These are phyloP conservation scores for Nothomitra cinnamomea DNA, from an alignment of 2,329 filamentous ascomycete species.

Conservation along the genomic window DNA sequence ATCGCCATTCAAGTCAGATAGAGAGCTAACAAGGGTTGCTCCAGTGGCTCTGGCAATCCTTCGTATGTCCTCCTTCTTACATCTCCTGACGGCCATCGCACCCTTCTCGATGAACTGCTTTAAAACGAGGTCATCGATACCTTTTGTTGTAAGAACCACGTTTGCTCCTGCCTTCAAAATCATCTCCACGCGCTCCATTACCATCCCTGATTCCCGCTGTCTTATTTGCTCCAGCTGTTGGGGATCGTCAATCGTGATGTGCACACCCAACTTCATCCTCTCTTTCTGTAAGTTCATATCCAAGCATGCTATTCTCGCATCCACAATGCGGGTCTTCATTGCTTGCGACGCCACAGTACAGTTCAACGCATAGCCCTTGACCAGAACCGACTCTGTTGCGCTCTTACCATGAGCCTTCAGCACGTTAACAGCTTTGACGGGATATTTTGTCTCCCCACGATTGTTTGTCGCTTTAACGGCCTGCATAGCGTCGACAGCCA, in stretches of 20 bases:
- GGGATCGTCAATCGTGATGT: conserved; percentile 95
- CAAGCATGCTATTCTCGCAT: conserved; percentile 91
- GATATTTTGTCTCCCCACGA: conserved; percentile 83
- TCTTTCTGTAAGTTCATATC: conserved; percentile 99
- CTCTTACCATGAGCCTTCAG: conserved; percentile 97
- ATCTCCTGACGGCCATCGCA: conserved; percentile 87
- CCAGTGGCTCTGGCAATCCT: conserved; percentile 93
- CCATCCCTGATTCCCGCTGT: conserved; percentile 78
- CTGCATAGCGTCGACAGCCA: conserved; percentile 93
- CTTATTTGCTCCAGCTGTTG: conserved; percentile 96
- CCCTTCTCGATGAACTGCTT: conserved; percentile 92
- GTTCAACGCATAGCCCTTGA: conserved; percentile 95
- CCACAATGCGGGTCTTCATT: conserved; percentile 81
- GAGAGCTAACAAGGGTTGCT: conserved; percentile 76
- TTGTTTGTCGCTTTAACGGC: conserved; percentile 89
- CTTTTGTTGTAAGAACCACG: conserved; percentile 92
- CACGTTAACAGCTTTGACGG: conserved; percentile 97
- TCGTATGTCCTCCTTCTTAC: conserved; percentile 95
- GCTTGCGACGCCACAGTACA: conserved; percentile 97
- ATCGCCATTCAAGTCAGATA: conserved; percentile 94
- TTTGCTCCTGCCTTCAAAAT: conserved; percentile 96
- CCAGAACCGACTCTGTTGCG: conserved; percentile 66
- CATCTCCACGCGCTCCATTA: conserved; percentile 88
- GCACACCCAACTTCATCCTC: conserved; percentile 96
- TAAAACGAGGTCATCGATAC: conserved; percentile 87